phyloP scores from a whole-genome alignment of 116 monocot species.

The Phalaenopsis hybrid region DNA sequence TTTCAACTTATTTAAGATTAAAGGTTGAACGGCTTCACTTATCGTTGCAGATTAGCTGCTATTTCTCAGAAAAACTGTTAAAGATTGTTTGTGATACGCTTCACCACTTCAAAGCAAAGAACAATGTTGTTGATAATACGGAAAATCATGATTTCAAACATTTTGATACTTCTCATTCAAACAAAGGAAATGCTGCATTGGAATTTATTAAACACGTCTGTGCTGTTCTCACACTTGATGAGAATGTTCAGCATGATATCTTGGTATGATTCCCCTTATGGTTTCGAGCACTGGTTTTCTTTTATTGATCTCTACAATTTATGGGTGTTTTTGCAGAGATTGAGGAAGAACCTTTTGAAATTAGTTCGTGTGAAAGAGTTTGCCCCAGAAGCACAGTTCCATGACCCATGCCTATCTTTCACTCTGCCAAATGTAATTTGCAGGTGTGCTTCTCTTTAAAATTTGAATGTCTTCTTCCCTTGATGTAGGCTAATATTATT shows the following conservation, averaged over 20 bases:
- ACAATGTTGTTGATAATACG: slow-evolving; percentile 13
- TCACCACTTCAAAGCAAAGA: slow-evolving; percentile 44
- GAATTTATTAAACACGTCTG: slow-evolving; percentile 95
- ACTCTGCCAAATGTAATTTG: slow-evolving; percentile 88
- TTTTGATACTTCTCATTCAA: slow-evolving; percentile 19
- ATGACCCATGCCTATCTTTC: slow-evolving; percentile 48
- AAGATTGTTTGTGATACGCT: slow-evolving; percentile 66
- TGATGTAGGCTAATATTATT: no score
- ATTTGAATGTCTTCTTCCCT: not conserved
- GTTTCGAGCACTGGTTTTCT: not conserved
- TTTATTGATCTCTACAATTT: not conserved
- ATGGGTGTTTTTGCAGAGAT: slow-evolving; percentile 31
- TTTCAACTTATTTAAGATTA: not conserved
- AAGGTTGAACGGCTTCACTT: not conserved
- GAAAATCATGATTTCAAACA: slow-evolving; percentile 6
- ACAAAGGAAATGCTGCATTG: slow-evolving; percentile 62
- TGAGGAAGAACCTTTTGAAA: slow-evolving; percentile 91
- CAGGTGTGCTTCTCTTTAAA: slow-evolving; percentile 39
- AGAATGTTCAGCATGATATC: slow-evolving; percentile 80
- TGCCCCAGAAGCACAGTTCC: slow-evolving; percentile 84
- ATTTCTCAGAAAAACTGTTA: slow-evolving; percentile 80
- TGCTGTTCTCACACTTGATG: slow-evolving; percentile 83
- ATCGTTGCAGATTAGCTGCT: slow-evolving; percentile 68
- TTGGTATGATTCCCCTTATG: slow-evolving; percentile 26
- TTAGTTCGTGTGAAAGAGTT: slow-evolving; percentile 87